Evolutionary conservation across 345 rosid genomes (phyloP).

Genomic region (Cardamine occulta): DNA sequence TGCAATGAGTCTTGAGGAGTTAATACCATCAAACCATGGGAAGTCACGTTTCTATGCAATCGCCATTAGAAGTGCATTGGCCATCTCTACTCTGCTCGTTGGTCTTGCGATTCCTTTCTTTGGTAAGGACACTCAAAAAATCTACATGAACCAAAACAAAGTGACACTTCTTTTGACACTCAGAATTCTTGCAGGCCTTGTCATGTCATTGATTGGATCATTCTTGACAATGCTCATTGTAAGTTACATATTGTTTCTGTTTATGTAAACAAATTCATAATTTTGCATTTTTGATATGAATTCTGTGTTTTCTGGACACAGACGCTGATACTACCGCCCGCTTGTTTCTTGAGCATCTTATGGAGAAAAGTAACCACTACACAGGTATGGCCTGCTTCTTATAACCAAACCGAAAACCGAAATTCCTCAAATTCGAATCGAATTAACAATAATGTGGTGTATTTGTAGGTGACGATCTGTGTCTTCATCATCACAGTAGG

Average conservation of each 20-base stretch:
- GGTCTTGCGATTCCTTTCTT: slow-evolving; percentile 88
- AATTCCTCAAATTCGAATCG: neutral
- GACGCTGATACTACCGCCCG: slow-evolving; percentile 94
- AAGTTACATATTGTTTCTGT: slow-evolving; percentile 44
- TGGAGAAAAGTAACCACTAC: slow-evolving; percentile 55
- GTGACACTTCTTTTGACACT: slow-evolving; percentile 16
- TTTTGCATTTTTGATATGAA: slow-evolving; percentile 18
- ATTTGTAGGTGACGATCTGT: slow-evolving; percentile 59
- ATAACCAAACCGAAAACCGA: slow-evolving; percentile 2
- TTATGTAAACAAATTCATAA: slow-evolving; percentile 7
- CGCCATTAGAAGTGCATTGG: slow-evolving; percentile 73
- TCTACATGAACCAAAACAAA: neutral
- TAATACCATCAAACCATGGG: slow-evolving; percentile 64
- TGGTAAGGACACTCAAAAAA: slow-evolving; percentile 49
- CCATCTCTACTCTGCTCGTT: slow-evolving; percentile 76
- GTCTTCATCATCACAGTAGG: slow-evolving; percentile 69
- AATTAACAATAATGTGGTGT: neutral
- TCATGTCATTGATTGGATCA: slow-evolving; percentile 89
- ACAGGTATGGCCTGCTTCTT: slow-evolving; percentile 53
- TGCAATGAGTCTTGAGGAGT: slow-evolving; percentile 92
- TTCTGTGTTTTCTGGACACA: slow-evolving; percentile 42
- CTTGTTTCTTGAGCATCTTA: slow-evolving; percentile 84
- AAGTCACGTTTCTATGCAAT: slow-evolving; percentile 66
- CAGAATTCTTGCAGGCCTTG: slow-evolving; percentile 57
- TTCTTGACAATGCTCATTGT: slow-evolving; percentile 93